Base-by-base conservation (phyloP, 2,329 filamentous ascomycete species). In the Cadophora sp. region DNA sequence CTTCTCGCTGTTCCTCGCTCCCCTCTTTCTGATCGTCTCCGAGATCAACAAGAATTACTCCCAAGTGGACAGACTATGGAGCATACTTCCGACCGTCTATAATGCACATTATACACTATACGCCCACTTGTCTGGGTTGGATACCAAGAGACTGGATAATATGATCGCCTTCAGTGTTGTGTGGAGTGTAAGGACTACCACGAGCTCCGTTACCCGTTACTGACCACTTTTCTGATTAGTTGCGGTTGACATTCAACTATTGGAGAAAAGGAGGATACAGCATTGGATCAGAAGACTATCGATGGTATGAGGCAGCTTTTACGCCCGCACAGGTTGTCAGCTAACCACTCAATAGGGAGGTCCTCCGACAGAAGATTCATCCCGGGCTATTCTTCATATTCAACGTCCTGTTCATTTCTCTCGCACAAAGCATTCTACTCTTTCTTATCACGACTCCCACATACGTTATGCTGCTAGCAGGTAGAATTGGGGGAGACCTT, bases 51-150 rank as follows among this genome's bases (percentile, higher is more conserved):
- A 87, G 76, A 99, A 99, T 80, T 97, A 94, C 79, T 97, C 94
- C n/a, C 96, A 99, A 81, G 91, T 99, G 51, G 96, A 99, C 79
- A 89, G 96, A 60, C 82, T 91, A 74, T 99, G 96, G 96, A 96
- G 93, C 77, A 84, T 99, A 69, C 81, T 99, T 62, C 96, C 96
- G 1, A 91, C 92, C 8, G 77, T 97, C 62, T 98, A 97, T 80
- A 91, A 96, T 77, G 86, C 89, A 6, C 94, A 99, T 80, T 96
- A 92, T 77, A 87, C 89, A 46, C 75, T 89, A n/a, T 99, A 94
- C 90, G 91, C 94, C 50, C 91, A 92, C 73, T 76, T 95, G 70
- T 87, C 89, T 53, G 91, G 90, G 1, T 77, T 97, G 0, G 86
- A 90, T 6, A 91, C 91, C 16, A 82, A 86, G 65, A 87, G 91